Evolutionary conservation across 164 flowering plant species (phyloP).

Genomic region (Piper betle): DNA sequence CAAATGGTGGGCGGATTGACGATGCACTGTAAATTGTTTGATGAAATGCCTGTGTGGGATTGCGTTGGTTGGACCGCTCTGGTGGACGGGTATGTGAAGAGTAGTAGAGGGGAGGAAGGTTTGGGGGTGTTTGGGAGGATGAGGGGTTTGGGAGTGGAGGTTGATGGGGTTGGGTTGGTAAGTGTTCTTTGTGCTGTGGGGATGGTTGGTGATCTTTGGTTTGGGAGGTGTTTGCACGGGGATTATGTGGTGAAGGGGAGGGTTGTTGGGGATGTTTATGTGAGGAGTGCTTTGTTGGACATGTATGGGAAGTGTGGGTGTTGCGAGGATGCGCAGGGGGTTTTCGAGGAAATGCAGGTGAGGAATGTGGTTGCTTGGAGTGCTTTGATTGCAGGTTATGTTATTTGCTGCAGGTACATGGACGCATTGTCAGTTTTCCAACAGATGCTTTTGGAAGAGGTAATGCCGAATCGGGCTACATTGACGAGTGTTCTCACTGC

Average conservation of each 20-base stretch:
- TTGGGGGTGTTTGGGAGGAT: slow-evolving; percentile 21
- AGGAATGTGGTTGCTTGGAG: slow-evolving; percentile 9
- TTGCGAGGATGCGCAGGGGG: not conserved
- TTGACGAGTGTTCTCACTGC: slow-evolving; percentile 1
- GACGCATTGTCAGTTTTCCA: slow-evolving; percentile 2
- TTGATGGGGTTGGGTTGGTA: slow-evolving; percentile 22
- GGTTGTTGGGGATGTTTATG: slow-evolving; percentile 20
- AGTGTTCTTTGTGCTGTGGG: slow-evolving; percentile 22
- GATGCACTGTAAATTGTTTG: slow-evolving; percentile 21
- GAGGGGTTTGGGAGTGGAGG: slow-evolving; percentile 13
- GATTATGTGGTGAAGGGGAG: slow-evolving; percentile 18
- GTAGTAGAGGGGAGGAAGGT: slow-evolving; percentile 9
- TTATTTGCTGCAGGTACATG: not conserved
- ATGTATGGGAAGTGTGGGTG: slow-evolving; percentile 13
- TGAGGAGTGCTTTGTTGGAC: slow-evolving; percentile 27
- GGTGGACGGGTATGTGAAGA: slow-evolving; percentile 25
- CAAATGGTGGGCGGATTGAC: slow-evolving; percentile 11
- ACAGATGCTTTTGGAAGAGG: not conserved
- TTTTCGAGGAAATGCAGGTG: slow-evolving; percentile 2
- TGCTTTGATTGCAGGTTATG: slow-evolving; percentile 2
- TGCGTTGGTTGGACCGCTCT: slow-evolving; percentile 22
- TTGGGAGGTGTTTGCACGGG: slow-evolving; percentile 29
- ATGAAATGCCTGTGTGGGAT: slow-evolving; percentile 18
- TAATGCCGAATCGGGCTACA: slow-evolving; percentile 2
- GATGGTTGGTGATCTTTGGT: slow-evolving; percentile 15